Evolutionary conservation across 192 early-diverging fungal species (phyloP).

Genomic region (Obelidium mucronatum): DNA sequence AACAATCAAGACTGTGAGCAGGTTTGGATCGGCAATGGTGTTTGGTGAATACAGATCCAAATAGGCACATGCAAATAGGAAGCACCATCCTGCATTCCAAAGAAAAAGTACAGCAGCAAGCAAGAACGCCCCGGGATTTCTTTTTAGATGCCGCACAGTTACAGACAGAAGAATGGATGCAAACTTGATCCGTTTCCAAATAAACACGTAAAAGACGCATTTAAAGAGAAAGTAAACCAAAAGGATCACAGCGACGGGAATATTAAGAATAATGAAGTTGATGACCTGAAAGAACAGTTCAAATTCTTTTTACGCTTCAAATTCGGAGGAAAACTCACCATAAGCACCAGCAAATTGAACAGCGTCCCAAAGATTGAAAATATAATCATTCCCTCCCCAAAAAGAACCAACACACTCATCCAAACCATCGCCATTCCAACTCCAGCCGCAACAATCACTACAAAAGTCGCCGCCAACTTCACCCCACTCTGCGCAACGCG

Average conservation of each 20-base stretch:
- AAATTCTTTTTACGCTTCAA: background rate
- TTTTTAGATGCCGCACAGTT: conserved; percentile 1
- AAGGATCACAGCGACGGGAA: conserved; percentile 24
- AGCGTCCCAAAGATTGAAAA: conserved; percentile 18
- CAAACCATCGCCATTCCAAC: conserved; percentile 25
- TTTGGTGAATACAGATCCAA: conserved; percentile 17
- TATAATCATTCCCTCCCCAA: conserved; percentile 35
- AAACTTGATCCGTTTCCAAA: conserved; percentile 22
- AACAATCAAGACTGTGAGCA: background rate
- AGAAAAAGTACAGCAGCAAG: conserved; percentile 26
- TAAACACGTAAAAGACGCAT: conserved; percentile 15
- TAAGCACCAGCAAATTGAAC: conserved; percentile 19
- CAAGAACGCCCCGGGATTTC: conserved; percentile 22
- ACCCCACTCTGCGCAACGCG: conserved; percentile 6
- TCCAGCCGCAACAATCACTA: conserved; percentile 9
- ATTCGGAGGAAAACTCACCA: background rate
- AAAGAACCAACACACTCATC: conserved; percentile 26
- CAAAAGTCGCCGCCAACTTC: conserved; percentile 23
- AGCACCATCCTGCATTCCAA: conserved; percentile 38
- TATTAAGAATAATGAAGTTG: conserved; percentile 33
- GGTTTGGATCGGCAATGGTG: background rate
- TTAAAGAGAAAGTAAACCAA: conserved; percentile 17
- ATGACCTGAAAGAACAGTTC: conserved; percentile 13
- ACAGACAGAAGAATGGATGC: conserved; percentile 14
- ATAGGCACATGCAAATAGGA: conserved; percentile 30